Base-by-base conservation (phyloP, 2,329 filamentous ascomycete species). In the Trichoderma pleuroti region DNA sequence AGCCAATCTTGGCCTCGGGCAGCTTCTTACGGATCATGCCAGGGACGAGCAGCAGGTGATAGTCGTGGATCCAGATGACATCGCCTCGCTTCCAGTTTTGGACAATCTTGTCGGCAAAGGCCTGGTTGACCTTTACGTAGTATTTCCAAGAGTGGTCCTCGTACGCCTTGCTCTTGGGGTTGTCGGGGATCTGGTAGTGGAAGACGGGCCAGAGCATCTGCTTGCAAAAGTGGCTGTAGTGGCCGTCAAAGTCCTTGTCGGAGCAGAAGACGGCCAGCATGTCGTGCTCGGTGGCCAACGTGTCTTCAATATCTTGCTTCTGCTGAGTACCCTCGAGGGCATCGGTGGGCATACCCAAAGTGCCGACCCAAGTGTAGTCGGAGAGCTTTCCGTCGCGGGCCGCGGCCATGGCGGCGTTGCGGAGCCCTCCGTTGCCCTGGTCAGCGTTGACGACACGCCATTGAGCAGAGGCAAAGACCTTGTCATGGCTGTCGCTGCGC, bases 131-230 rank as follows among this genome's bases (percentile, higher is more conserved):
- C 68, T 93, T 93, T 78, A 94, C 92, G 77, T 98, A 98, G 83
- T 93, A 97, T 75, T 94, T 88, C 93, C 94, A 98, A 0, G 94
- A 98, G 81, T 98, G 94, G 76, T 98, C 95, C 80, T 97, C 92
- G 80, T 97, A 98, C 0, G 95, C 95, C 81, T 98, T 98, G 88
- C 94, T 98, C 86, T 97, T 97, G 30, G 95, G 95, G 78, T 97
- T 97, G 79, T 98, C 96, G 0, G 95, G 96, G 72, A 98, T 97
- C 81, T 98, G 94, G 80, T 98, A 98, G 82, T 98, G 94, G 81
- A 98, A 97, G 72, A 98, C 94, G 1, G 95, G 95, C 95, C 95
- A 98, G 8, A 98, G 86, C 69, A 98, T 97, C 78, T 95, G 93
- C 84, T 98, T 98, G 90, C 94, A 98, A 79, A 96, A 98, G 81